Evolutionary conservation across 768 basidiomycete genomes (phyloP), one percentile per base, ranked within the genome.

Genomic region (Phylloporus sp.): DNA sequence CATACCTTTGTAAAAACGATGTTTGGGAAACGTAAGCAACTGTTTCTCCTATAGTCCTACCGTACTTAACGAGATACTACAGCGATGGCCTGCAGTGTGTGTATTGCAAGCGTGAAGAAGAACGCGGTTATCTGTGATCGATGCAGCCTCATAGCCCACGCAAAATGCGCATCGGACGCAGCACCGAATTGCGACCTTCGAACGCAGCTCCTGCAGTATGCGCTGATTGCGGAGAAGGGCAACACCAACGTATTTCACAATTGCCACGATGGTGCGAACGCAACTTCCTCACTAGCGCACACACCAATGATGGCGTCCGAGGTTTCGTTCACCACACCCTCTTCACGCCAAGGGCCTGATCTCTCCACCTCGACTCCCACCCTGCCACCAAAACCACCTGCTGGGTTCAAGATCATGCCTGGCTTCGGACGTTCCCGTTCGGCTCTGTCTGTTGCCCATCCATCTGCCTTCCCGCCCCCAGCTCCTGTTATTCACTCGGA

Each of bases 1-100:
- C 95, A 97, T 62, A 78, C 80, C 12, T 94, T 95, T 66, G 88
- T 95, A 27, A 94, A 91, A 73, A 95, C 92, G 4, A 88, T 88
- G 9, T 97, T 97, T 69, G 84, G 85, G 62, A 94, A 94, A 75
- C 82, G 94, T 97, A 65, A 67, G 89, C 75, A 38, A 54, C 13
- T 38, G 15, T 44, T 45, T n/a, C 43, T n/a, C 42, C 16, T 29
- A 8, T 8, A 11, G 23, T n/a, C 42, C 27, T 18, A 52, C 15
- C n/a, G 29, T 47, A 10, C 39, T 59, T 12, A 56, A 51, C 45
- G 28, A 59, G 47, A 22, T 45, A 46, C 43, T 29, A 43, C 60
- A 97, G 95, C 91, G 24, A 86, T 97, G 76, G 72, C 79, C 3
- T 97, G 95, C 70, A 80, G 91, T 34, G 86, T 97, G 15, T 97